These are phyloP conservation scores for Stramenopiles sp. DNA, from an alignment of 352 stramenopile genomes.

Conservation along the genomic window DNA sequence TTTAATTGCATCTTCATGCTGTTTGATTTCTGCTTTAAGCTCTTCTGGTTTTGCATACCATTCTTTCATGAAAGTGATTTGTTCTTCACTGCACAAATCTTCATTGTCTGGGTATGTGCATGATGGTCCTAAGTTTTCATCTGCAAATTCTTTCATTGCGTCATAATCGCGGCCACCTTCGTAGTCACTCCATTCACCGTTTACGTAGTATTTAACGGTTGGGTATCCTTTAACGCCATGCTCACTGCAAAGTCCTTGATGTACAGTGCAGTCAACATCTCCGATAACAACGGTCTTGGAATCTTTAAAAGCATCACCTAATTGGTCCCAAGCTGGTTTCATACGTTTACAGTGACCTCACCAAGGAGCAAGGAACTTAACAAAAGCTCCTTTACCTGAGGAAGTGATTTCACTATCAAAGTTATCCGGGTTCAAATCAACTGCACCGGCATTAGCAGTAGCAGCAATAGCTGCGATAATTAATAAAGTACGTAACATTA, in stretches of 20 bases:
- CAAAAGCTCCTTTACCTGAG: conserved; percentile 19
- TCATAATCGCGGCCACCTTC: background rate
- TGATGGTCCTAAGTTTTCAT: background rate
- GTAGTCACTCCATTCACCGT: background rate
- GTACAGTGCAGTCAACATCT: conserved; percentile 19
- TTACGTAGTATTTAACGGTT: conserved; percentile 17
- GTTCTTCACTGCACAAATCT: background rate
- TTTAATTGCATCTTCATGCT: no score
- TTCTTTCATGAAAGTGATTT: background rate
- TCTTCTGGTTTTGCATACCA: no score
- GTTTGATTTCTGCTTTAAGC: no score
- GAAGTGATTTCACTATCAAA: conserved; percentile 16
- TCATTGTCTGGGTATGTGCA: background rate
- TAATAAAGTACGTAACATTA: no score
- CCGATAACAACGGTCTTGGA: conserved; percentile 17
- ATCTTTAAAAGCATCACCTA: conserved; percentile 12
- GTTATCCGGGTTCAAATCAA: background rate
- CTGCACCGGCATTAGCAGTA: no score
- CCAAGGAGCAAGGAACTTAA: conserved; percentile 23
- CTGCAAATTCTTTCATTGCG: background rate
- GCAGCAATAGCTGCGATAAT: no score
- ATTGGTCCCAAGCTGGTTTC: conserved; percentile 15
- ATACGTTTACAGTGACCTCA: conserved; percentile 22
- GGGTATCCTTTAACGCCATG: conserved; percentile 20
- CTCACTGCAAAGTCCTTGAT: conserved; percentile 17